Base-by-base conservation (phyloP, 176 grass and related monocot genomes). In the Eragrostis nindensis region DNA sequence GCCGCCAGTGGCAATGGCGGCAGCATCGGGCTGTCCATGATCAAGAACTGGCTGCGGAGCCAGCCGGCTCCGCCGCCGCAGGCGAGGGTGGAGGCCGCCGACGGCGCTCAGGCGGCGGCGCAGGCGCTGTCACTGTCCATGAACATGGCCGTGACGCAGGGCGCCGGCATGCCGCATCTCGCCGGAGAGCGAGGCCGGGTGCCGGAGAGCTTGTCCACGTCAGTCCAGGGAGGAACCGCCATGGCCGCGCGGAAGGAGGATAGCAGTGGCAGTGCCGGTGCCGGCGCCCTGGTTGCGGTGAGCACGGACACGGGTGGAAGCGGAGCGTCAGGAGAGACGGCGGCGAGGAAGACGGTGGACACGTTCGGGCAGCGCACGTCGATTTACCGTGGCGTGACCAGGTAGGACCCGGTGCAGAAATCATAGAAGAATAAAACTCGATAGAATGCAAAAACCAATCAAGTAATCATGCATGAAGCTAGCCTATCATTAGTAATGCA, bases 281-380 rank as follows among this genome's bases (percentile, higher is more conserved):
- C 85, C 12, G 68, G 84, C 3, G 79, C 85, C 0, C 69, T 88
- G 13, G 78, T 85, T 7, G 57, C 74, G 0, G 77, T 69, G 7
- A 61, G 77, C 42, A 77, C 68, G 1, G 82, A 88, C 68, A 82
- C 49, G 0, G 71, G 64, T 14, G 77, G 75, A 17, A 68, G 76
- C 21, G 75, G 45, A 16, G 78, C 82, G 1, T 45, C 68, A 3
- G 84, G 66, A 25, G 84, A 84, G 47, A 42, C 61, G 4, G 50
- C 79, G 59, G 79, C 86, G 6, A 93, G 90, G 80, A 95, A 95
- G 66, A 77, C 92, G 0, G 86, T 84, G 7, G 92, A 99, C 82
- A 99, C 96, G 47, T 99, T 99, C 48, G 96, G 96, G 39, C 96
- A 99, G 63, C 87, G 96, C 21, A 99, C 96, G 9, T 99, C 96